phyloP scores from a whole-genome alignment of 768 basidiomycete species.

The Ephemerocybe angulata region DNA sequence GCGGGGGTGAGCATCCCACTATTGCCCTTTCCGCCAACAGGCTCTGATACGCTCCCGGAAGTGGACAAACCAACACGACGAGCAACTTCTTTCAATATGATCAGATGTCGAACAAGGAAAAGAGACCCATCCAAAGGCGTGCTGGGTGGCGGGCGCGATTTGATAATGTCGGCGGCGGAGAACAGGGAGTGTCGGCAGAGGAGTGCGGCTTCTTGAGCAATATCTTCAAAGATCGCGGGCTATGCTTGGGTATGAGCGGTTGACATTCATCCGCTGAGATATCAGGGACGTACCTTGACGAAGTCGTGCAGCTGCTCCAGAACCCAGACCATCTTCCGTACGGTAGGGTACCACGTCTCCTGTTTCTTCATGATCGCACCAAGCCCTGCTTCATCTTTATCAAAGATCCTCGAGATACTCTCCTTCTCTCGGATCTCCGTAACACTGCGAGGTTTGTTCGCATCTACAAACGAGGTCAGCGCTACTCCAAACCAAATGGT shows the following conservation, averaged over 20 bases:
- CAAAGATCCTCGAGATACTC: conserved; percentile 21
- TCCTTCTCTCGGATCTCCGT: conserved; percentile 62
- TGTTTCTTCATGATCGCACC: conserved; percentile 39
- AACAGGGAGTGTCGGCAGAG: conserved; percentile 81
- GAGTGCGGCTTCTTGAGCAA: conserved; percentile 88
- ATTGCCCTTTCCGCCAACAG: not conserved
- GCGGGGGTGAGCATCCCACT: conserved; percentile 6
- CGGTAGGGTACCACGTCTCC: conserved; percentile 89
- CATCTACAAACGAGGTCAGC: conserved; percentile 29
- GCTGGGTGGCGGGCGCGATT: conserved; percentile 43
- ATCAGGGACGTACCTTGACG: conserved; percentile 63
- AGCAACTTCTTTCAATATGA: conserved; percentile 89
- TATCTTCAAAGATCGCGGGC: conserved; percentile 96
- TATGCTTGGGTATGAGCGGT: conserved; percentile 26
- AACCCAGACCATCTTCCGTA: conserved; percentile 88
- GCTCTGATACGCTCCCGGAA: conserved; percentile 29
- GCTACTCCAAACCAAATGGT: not conserved
- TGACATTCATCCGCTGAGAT: not conserved
- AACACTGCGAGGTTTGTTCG: conserved; percentile 40
- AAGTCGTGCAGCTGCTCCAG: conserved; percentile 86
- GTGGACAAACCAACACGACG: conserved; percentile 59
- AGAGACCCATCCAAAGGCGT: conserved; percentile 68
- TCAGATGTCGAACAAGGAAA: conserved; percentile 86
- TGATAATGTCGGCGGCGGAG: conserved; percentile 64
- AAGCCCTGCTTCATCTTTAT: not conserved